Conservation (phyloP, 2,329 filamentous ascomycete genomes). For the Truncatella angustata region DNA sequence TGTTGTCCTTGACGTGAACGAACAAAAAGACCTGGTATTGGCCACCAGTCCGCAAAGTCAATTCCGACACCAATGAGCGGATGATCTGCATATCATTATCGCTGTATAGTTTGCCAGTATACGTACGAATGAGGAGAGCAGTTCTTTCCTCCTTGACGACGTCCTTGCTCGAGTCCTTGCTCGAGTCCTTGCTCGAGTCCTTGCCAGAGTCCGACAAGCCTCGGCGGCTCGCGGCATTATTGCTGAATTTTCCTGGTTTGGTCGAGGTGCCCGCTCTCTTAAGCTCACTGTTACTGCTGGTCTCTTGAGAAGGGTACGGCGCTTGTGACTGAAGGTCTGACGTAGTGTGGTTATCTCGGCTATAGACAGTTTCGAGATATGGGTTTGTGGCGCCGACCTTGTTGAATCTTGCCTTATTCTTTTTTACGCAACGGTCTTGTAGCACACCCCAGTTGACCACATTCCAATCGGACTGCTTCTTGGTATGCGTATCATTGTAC, state of each 20-base stretch:
- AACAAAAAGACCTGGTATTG: conserved; percentile 80
- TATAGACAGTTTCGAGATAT: conserved; percentile 30
- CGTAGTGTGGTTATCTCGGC: not conserved
- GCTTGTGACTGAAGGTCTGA: not conserved
- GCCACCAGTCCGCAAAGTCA: conserved; percentile 72
- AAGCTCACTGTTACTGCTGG: not conserved
- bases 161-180: conserved; percentile 11
- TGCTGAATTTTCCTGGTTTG: not conserved
- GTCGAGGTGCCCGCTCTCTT: not conserved
- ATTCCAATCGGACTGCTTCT: conserved; percentile 54
- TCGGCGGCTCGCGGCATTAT: not conserved
- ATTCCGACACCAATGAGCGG: conserved; percentile 75
- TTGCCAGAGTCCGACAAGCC: not conserved
- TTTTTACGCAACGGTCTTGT: conserved; percentile 63
- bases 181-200: not conserved
- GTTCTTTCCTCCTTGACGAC: conserved; percentile 52
- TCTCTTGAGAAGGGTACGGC: not conserved
- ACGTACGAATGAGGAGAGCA: conserved; percentile 73
- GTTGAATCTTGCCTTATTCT: conserved; percentile 65
- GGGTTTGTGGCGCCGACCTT: conserved; percentile 40
- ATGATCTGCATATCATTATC: conserved; percentile 78
- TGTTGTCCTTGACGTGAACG: conserved; percentile 70
- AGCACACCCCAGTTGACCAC: conserved; percentile 68
- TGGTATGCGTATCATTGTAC: conserved; percentile 45
- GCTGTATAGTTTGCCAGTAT: conserved; percentile 72